These are phyloP conservation scores for Paecilomyces formosus DNA, from an alignment of 2,329 filamentous ascomycete genomes.

Conservation along the genomic window DNA sequence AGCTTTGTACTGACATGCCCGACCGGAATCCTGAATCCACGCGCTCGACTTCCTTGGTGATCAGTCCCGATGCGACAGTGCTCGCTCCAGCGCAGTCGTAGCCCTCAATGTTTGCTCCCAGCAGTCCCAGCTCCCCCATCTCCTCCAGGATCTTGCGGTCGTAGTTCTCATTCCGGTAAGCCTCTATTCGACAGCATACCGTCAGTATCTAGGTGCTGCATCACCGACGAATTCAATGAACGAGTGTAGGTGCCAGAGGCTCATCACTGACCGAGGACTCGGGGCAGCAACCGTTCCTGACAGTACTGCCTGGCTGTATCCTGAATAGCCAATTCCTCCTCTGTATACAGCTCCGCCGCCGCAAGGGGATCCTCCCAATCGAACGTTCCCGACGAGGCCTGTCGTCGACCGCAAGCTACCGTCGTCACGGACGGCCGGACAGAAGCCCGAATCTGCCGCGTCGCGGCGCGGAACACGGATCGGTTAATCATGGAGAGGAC, in stretches of 20 bases:
- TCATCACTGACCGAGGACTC: conserved; percentile 65
- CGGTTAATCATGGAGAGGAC: conserved; percentile 19
- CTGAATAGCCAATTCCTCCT: conserved; percentile 82
- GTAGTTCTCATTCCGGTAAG: conserved; percentile 80
- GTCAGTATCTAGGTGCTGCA: conserved; percentile 1
- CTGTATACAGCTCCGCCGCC: conserved; percentile 67
- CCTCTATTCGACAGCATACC: conserved; percentile 47
- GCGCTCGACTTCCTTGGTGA: conserved; percentile 82
- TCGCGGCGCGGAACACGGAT: conserved; percentile 22
- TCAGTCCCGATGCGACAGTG: conserved; percentile 80
- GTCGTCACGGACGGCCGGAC: conserved; percentile 12
- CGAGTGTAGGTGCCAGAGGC: not conserved
- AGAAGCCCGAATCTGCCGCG: conserved; percentile 19
- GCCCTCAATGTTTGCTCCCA: conserved; percentile 78
- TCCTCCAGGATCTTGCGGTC: conserved; percentile 78
- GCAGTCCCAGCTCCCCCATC: conserved; percentile 86
- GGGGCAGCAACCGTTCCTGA: conserved; percentile 77
- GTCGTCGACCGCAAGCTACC: conserved; percentile 13
- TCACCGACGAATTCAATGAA: not conserved
- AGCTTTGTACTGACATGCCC: conserved; percentile 89
- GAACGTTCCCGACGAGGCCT: conserved; percentile 47
- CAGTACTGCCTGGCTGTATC: conserved; percentile 92
- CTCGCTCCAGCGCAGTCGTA: conserved; percentile 85
- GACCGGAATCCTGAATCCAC: conserved; percentile 89
- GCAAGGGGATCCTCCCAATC: conserved; percentile 89